Evolutionary conservation across 176 grass and related monocot genomes (phyloP).

Genomic region (Poa annua): DNA sequence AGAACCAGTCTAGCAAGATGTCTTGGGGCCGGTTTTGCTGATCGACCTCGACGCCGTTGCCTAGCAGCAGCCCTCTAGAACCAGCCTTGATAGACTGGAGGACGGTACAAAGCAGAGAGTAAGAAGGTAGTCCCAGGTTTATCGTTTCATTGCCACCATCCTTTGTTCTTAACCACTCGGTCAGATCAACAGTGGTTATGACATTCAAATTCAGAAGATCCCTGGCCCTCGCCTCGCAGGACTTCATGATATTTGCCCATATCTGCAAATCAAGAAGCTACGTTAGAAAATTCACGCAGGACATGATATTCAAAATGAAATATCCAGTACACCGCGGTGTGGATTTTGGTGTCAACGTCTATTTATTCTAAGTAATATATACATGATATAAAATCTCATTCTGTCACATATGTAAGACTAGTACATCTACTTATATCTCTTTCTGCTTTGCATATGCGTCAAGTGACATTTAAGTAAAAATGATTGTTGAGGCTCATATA

Average conservation of each 20-base stretch:
- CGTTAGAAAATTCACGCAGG: constrained; percentile 23
- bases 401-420: background rate
- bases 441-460: constrained; percentile 18
- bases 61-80: constrained; percentile 61
- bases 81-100: constrained; percentile 69
- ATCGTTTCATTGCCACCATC: constrained; percentile 58
- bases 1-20: constrained; percentile 81
- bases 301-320: constrained; percentile 3
- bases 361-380: background rate
- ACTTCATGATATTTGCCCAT: constrained; percentile 72
- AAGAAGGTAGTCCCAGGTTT: constrained; percentile 71
- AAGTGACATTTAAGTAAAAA: background rate
- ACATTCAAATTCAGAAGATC: constrained; percentile 77
- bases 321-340: background rate
- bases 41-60: constrained; percentile 60
- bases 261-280: constrained; percentile 49
- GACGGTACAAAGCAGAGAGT: constrained; percentile 54
- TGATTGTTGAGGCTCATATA: background rate
- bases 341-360: background rate
- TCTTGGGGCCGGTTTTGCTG: constrained; percentile 77
- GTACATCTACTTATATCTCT: background rate
- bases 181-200: constrained; percentile 57
- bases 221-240: constrained; percentile 58
- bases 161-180: constrained; percentile 69
- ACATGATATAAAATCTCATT: background rate